Evolutionary conservation across 371 early-diverging fungal species (phyloP).

Genomic region (Umbelopsis sp.): DNA sequence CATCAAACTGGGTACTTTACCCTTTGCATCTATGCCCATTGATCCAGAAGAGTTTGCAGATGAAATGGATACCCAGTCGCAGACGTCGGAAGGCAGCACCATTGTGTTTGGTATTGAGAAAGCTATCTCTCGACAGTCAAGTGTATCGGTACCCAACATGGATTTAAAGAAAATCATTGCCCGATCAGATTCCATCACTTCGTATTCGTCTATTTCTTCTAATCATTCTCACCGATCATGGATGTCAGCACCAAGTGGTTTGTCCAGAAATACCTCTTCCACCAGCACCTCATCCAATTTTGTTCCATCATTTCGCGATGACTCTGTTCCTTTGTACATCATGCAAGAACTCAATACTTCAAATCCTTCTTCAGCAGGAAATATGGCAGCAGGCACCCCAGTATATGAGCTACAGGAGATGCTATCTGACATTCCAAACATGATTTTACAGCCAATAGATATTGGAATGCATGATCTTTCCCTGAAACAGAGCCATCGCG

Average conservation of each 20-base stretch:
- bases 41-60: constrained; percentile 16
- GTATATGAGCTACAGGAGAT: constrained; percentile 4
- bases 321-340: constrained; percentile 1
- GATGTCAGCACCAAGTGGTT: constrained; percentile 16
- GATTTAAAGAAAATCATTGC: background rate
- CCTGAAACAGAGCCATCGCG: background rate
- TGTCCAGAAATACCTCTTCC: constrained; percentile 5
- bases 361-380: background rate
- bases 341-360: constrained; percentile 2
- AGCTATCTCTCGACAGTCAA: constrained; percentile 7
- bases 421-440: background rate
- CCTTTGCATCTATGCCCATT: constrained; percentile 18
- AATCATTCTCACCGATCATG: constrained; percentile 5
- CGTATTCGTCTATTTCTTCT: constrained; percentile 8
- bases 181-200: constrained; percentile 12
- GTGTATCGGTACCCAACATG: constrained; percentile 15
- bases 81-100: background rate
- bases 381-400: background rate
- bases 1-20: constrained; percentile 7
- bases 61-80: background rate
- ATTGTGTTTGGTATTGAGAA: constrained; percentile 2
- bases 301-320: background rate
- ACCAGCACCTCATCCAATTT: background rate
- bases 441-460: background rate
- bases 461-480: background rate